Base-by-base conservation (phyloP, 495 filamentous ascomycete genomes). In the Apodospora peruviana region DNA sequence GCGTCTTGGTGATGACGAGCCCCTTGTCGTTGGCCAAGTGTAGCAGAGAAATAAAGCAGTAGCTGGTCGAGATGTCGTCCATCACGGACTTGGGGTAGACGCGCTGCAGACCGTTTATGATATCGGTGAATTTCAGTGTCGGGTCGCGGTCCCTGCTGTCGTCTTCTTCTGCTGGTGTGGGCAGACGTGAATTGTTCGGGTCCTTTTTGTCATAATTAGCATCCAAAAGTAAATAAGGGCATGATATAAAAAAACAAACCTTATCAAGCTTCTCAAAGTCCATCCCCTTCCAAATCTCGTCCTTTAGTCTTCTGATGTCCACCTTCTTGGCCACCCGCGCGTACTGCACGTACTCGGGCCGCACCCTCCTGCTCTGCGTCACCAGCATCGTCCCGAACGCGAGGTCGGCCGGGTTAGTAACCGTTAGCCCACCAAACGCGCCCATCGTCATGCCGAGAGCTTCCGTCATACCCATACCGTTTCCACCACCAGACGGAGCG, bases 1-100 rank as follows among this genome's bases (percentile, higher is more conserved):
- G 69, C 27, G 76, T 76, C 59, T 81, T 80, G 53, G 77, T 71
- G 43, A 84, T 81, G 11, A 86, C 75, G 45, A 99, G 75, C 4
- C 94, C 94, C 70, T 96, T 94, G 67, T 99, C 94, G 68, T 99
- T 99, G 42, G 94, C 94, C 57, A 99, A 57, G 70, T 99, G 94
- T 43, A 99, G 74, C 45, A 97, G 65, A 58, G 90, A 96, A 60
- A 99, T 99, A 69, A 99, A 99, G 60, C 94, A 95, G 64, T 84
- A 99, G 42, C 84, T 90, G 1, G 94, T 99, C 32, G 90, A 95
- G 61, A 99, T 99, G 68, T 99, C 94, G 32, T 82, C 82, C 77
- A 99, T 86, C 22, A 78, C 77, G 48, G 86, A 78, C 58, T 85
- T 81, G 12, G 89, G 84, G 60, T 99, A 99, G 1, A 95, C 90